Evolutionary conservation across 495 filamentous ascomycete species (phyloP).

Genomic region (Chaetomium fimeti): DNA sequence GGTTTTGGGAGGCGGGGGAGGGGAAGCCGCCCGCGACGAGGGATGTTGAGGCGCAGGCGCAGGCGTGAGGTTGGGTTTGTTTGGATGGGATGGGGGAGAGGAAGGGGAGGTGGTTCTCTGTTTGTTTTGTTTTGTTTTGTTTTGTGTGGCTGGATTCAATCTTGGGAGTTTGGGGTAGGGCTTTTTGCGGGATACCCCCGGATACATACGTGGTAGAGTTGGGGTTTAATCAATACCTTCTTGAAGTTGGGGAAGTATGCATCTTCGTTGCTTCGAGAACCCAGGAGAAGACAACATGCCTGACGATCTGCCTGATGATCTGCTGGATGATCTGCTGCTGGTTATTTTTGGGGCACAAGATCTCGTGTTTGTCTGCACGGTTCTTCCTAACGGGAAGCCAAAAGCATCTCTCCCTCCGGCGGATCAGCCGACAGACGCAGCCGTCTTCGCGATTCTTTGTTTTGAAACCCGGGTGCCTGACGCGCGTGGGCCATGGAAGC

Average conservation of each 20-base stretch:
- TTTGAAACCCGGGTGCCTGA: background rate
- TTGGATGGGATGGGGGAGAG: background rate
- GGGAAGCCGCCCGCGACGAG: slow-evolving; percentile 14
- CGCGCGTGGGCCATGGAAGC: background rate
- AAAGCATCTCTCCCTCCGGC: background rate
- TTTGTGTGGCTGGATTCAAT: background rate
- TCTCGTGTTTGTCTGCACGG: background rate
- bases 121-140: slow-evolving; percentile 1
- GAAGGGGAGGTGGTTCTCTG: background rate
- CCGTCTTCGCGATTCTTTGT: background rate
- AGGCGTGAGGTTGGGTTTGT: background rate
- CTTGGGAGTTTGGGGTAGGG: background rate
- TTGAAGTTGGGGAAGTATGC: too few relatives aligned
- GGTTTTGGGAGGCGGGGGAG: slow-evolving; percentile 55
- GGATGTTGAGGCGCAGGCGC: background rate
- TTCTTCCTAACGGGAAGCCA: background rate
- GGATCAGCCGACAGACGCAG: background rate
- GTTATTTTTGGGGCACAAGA: background rate
- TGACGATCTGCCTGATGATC: background rate
- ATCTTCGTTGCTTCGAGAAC: background rate
- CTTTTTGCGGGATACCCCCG: background rate
- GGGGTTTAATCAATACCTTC: too few relatives aligned
- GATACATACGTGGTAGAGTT: background rate
- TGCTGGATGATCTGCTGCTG: background rate
- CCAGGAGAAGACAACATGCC: background rate